These are phyloP conservation scores for Rheum nobile DNA, from an alignment of 148 eudicot species.

Conservation along the genomic window DNA sequence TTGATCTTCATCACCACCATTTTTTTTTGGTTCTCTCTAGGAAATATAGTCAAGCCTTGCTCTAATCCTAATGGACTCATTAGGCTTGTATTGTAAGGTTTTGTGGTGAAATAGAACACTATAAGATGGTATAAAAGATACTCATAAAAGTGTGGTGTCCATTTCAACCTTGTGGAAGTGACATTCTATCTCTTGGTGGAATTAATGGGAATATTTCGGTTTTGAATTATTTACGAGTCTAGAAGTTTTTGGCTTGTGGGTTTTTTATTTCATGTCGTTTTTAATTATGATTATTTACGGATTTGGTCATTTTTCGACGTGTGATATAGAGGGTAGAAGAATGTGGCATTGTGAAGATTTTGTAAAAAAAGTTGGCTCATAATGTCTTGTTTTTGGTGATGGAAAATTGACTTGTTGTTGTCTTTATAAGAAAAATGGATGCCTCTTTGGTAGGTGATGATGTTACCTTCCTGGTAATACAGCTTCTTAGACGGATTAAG, in stretches of 20 bases:
- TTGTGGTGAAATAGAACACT: not conserved
- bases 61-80: not conserved
- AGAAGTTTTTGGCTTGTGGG: not conserved
- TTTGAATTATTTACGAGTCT: not conserved
- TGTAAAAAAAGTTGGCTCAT: not conserved
- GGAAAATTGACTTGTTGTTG: not conserved
- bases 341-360: not conserved
- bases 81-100: not conserved
- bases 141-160: not conserved
- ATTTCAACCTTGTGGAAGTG: not conserved
- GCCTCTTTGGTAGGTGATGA: conserved; percentile 7
- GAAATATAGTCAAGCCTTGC: not conserved
- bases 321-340: not conserved
- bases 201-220: not conserved
- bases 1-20: not conserved
- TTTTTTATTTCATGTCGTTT: no score
- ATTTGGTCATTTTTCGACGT: not conserved
- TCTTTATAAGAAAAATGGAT: not conserved
- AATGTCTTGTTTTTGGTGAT: conserved; percentile 6
- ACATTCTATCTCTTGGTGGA: conserved; percentile 2
- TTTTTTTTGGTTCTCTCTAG: not conserved
- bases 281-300: not conserved
- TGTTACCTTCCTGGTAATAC: not conserved
- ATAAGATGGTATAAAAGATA: not conserved
- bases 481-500: not conserved